phyloP scores from a whole-genome alignment of 2,329 filamentous ascomycete species.

The Botrytis pseudocinerea region DNA sequence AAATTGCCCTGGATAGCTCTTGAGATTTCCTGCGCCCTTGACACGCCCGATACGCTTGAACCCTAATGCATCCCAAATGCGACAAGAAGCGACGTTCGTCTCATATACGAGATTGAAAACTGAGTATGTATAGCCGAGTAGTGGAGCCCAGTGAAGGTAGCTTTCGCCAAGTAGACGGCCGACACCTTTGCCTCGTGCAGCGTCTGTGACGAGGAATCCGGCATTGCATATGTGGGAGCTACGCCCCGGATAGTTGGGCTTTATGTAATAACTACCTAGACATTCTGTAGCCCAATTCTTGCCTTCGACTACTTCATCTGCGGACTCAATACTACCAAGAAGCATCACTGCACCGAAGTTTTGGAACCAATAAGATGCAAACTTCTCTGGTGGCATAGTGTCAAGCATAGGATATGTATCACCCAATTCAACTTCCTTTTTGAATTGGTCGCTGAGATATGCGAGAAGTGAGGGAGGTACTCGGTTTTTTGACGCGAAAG shows the following conservation, averaged over 20 bases:
- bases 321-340: slow-evolving; percentile 60
- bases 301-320: slow-evolving; percentile 50
- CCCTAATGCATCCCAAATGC: slow-evolving; percentile 72
- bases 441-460: slow-evolving; percentile 67
- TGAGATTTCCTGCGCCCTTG: slow-evolving; percentile 54
- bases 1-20: slow-evolving; percentile 51
- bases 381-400: slow-evolving; percentile 59
- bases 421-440: slow-evolving; percentile 70
- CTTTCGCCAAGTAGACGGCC: slow-evolving; percentile 57
- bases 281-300: slow-evolving; percentile 66
- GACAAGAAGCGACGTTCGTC: slow-evolving; percentile 69
- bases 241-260: slow-evolving; percentile 73
- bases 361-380: slow-evolving; percentile 71
- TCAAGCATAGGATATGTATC: slow-evolving; percentile 73
- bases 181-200: slow-evolving; percentile 56
- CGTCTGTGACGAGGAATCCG: slow-evolving; percentile 57
- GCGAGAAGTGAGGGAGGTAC: slow-evolving; percentile 62
- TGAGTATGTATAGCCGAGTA: slow-evolving; percentile 68
- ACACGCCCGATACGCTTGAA: slow-evolving; percentile 73
- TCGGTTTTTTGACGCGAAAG: slow-evolving; percentile 61
- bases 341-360: slow-evolving; percentile 73
- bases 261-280: slow-evolving; percentile 71
- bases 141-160: slow-evolving; percentile 59
- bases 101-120: slow-evolving; percentile 77
- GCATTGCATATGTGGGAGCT: slow-evolving; percentile 73